Percentiles rank a stretch among this genome's conserved stretches.
phyloP scores from a whole-genome alignment of 2,329 filamentous ascomycete genomes.

The Ascosphaera aggregata region DNA sequence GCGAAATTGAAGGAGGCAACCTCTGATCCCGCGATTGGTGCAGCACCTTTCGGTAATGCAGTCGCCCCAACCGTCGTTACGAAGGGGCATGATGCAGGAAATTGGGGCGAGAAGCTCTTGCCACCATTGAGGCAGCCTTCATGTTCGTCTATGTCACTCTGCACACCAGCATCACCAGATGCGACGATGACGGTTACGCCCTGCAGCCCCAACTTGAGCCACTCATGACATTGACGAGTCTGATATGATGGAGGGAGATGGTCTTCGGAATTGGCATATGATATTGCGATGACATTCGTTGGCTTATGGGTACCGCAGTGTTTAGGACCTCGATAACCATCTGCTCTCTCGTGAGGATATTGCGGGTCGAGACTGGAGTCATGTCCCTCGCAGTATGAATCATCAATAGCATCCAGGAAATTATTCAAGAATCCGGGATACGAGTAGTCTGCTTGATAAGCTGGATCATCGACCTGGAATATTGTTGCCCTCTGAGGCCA shows the following conservation, averaged over 20 bases:
- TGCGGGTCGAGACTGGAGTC: slow-evolving; percentile 18
- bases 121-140: slow-evolving; percentile 12
- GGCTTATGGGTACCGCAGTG: slow-evolving; percentile 22
- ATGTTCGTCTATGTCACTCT: slow-evolving; percentile 11
- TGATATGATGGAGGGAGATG: slow-evolving; percentile 16
- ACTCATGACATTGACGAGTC: slow-evolving; percentile 19
- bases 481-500: slow-evolving; percentile 26
- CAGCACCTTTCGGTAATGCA: slow-evolving; percentile 12
- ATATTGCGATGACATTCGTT: slow-evolving; percentile 16
- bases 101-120: slow-evolving; percentile 20
- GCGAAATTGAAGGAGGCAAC: slow-evolving; percentile 18
- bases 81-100: slow-evolving; percentile 17
- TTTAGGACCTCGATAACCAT: slow-evolving; percentile 19
- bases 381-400: slow-evolving; percentile 23
- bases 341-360: slow-evolving; percentile 17
- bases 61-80: slow-evolving; percentile 22
- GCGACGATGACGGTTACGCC: slow-evolving; percentile 26
- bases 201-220: slow-evolving; percentile 26
- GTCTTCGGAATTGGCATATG: slow-evolving; percentile 19
- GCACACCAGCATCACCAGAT: slow-evolving; percentile 25
- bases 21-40: slow-evolving; percentile 14
- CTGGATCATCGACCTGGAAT: slow-evolving; percentile 22
- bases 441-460: slow-evolving; percentile 17
- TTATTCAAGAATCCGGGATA: slow-evolving; percentile 21
- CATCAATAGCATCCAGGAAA: slow-evolving; percentile 26